Evolutionary conservation across 441 rosid genomes (phyloP), one percentile per base, ranked within the genome.

Genomic region (Erodium texanum): DNA sequence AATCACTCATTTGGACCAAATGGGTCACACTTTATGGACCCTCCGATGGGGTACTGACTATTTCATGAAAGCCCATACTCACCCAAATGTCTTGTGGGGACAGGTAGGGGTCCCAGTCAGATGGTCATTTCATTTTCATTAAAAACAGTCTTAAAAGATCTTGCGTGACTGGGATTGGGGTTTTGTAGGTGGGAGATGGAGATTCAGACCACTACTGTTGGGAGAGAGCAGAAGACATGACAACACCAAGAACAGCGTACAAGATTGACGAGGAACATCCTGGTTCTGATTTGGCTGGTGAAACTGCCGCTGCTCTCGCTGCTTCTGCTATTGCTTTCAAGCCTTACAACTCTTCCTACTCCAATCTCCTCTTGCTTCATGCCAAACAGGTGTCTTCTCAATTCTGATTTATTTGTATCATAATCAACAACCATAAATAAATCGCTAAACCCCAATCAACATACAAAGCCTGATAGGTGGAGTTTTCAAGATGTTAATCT

Each of bases 191-290:
- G 27, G 98, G 97, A 1, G 96, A 90, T 74, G 97, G 98, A 5
- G 80, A 83, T 52, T 85, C 91, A 0, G 97, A 93, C 66, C 98
- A 93, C 74, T 86, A 82, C 24, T 93, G 97, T 68, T 89, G 97
- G 98, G 88, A 89, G 78, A 67, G 97, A 7, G 79, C 97, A 0
- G 96, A 93, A 70, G 97, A 93, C 79, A 90, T 93, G 98, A 90
- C 91, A 62, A 93, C 97, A 66, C 82, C 90, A 24, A 81, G 98
- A 71, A 80, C 83, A 3, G 90, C 90, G 32, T 90, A 82, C 77
- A 87, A 84, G 80, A 72, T 93, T 32, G 94, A 93, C 69, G 73
- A 73, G 29, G 66, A 82, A 14, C 83, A 86, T 76, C 96, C 94
- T 24, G 97, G 97, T 22, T 90, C 98, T 0, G 97, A 93, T 76